Conservation (phyloP, 23 red algal genomes). For the Pyropia haitanensis region DNA sequence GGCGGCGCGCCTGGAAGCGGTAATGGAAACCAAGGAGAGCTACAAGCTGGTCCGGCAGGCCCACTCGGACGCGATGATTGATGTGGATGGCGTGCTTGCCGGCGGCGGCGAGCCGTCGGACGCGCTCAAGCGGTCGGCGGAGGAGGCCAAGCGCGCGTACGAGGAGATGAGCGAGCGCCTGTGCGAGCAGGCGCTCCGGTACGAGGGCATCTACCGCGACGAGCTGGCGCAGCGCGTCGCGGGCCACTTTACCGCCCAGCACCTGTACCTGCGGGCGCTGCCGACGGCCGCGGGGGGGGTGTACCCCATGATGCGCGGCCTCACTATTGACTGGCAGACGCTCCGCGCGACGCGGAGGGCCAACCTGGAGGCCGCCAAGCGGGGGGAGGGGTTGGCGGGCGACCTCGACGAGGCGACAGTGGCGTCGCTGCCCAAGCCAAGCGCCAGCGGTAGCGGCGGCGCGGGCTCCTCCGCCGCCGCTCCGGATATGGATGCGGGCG, state of each 20-base stretch:
- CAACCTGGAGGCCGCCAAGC: conserved; percentile 28
- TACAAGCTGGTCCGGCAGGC: conserved; percentile 52
- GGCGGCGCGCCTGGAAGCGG: conserved; percentile 24
- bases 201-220: conserved; percentile 64
- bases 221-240: conserved; percentile 74
- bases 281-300: conserved; percentile 30
- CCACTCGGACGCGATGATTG: conserved; percentile 83
- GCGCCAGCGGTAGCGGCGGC: too few species aligned
- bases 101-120: conserved; percentile 25
- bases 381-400: background rate
- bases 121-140: conserved; percentile 27
- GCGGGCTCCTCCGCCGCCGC: too few species aligned
- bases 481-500: too few species aligned
- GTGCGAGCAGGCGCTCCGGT: conserved; percentile 54
- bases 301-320: conserved; percentile 49
- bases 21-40: conserved; percentile 61
- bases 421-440: too few species aligned
- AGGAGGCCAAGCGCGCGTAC: conserved; percentile 43
- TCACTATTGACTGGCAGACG: conserved; percentile 60
- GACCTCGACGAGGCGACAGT: too few species aligned
- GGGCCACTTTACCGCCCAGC: conserved; percentile 58
- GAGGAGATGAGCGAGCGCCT: conserved; percentile 65
- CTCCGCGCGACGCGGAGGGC: conserved; percentile 47
- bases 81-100: conserved; percentile 40
- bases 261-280: conserved; percentile 45